Evolutionary conservation across 1,284 basidiomycete species (phyloP).

Genomic region (Fomitopsis palustris): DNA sequence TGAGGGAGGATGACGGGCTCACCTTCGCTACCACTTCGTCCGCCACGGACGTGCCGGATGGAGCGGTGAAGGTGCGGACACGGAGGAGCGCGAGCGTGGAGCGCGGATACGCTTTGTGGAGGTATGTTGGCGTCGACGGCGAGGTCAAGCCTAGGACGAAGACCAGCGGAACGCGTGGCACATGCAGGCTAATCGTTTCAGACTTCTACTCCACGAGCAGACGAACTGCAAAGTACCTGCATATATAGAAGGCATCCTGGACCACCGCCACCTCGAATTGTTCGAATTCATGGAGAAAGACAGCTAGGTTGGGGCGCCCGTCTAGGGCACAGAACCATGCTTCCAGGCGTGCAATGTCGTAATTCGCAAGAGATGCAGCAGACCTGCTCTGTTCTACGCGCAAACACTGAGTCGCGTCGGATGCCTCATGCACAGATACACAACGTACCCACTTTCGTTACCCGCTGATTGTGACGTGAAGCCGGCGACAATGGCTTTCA

Average conservation of each 20-base stretch:
- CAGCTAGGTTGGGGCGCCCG: constrained; percentile 39
- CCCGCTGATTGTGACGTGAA: constrained; percentile 38
- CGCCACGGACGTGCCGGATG: constrained; percentile 42
- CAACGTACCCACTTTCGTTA: not conserved
- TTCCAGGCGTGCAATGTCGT: constrained; percentile 55
- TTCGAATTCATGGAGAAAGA: constrained; percentile 68
- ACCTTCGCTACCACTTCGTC: constrained; percentile 52
- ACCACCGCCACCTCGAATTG: constrained; percentile 56
- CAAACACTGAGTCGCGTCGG: too few relatives aligned
- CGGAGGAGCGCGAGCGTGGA: constrained; percentile 56
- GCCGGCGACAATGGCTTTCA: constrained; percentile 53
- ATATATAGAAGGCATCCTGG: constrained; percentile 66
- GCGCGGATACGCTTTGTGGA: constrained; percentile 55
- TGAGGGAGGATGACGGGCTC: not conserved
- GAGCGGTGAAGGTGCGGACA: constrained; percentile 45
- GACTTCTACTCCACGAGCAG: constrained; percentile 10
- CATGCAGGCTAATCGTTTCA: constrained; percentile 29
- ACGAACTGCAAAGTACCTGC: constrained; percentile 41
- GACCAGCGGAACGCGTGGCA: constrained; percentile 51
- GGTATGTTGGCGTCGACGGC: constrained; percentile 48
- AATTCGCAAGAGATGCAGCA: constrained; percentile 48
- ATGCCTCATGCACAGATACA: not conserved
- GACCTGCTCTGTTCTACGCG: constrained; percentile 36
- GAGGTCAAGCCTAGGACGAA: constrained; percentile 59
- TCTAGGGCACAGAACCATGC: constrained; percentile 52